Evolutionary conservation across 164 flowering plant species (phyloP).

Genomic region (Brasenia schreberi): DNA sequence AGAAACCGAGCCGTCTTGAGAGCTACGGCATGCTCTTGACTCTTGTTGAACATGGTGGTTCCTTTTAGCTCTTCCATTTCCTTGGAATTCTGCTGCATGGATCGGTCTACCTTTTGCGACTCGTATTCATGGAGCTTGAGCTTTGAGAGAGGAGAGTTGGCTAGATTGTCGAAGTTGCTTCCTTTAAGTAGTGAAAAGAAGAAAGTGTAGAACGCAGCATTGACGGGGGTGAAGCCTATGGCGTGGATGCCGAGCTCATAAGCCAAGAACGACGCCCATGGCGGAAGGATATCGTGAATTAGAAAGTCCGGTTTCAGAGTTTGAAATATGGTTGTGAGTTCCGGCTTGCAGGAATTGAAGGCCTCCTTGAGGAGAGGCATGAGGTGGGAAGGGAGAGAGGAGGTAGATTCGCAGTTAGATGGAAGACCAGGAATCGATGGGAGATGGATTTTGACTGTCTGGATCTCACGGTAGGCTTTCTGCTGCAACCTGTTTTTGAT

Average conservation of each 20-base stretch:
- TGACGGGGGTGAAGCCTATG: background rate
- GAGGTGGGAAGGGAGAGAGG: slow-evolving; percentile 1
- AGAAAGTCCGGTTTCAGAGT: background rate
- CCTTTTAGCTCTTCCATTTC: background rate
- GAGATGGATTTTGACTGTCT: slow-evolving; percentile 2
- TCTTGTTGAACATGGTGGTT: slow-evolving; percentile 3
- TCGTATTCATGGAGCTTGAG: no score
- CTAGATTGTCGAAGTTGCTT: background rate
- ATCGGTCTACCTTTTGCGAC: background rate
- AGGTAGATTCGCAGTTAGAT: background rate
- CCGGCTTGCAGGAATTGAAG: background rate
- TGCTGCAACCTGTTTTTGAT: slow-evolving; percentile 9
- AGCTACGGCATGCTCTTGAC: slow-evolving; percentile 3
- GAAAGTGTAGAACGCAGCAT: background rate
- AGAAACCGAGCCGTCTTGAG: slow-evolving; percentile 18
- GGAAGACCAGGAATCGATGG: slow-evolving; percentile 1
- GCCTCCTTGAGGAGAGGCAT: background rate
- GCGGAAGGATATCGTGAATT: background rate
- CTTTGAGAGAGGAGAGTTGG: background rate
- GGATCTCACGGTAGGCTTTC: background rate
- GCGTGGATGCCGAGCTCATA: background rate
- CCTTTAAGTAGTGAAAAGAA: background rate
- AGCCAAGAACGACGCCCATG: background rate
- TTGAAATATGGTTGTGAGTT: background rate
- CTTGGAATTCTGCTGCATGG: slow-evolving; percentile 1